Conservation (phyloP, 2,329 filamentous ascomycete species). For the Didymella sp. region DNA sequence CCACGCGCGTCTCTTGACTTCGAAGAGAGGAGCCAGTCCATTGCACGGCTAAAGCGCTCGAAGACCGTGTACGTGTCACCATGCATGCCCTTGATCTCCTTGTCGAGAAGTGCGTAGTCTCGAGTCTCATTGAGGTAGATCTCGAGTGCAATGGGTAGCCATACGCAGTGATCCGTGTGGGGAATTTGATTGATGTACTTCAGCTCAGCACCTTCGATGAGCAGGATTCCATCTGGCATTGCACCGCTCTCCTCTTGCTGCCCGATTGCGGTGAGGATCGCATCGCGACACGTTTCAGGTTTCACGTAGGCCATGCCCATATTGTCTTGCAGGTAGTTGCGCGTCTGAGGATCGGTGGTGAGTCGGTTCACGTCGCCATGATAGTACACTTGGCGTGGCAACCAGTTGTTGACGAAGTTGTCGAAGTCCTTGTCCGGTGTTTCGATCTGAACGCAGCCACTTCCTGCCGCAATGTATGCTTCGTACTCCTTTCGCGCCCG, state of each 20-base stretch:
- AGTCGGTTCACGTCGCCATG: slow-evolving; percentile 66
- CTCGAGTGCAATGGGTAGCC: slow-evolving; percentile 63
- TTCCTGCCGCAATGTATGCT: slow-evolving; percentile 59
- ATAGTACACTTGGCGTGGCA: slow-evolving; percentile 65
- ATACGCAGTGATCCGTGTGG: slow-evolving; percentile 66
- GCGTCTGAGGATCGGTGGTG: slow-evolving; percentile 65
- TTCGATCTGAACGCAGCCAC: slow-evolving; percentile 60
- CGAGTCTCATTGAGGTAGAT: slow-evolving; percentile 63
- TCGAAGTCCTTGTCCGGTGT: slow-evolving; percentile 63
- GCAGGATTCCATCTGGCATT: slow-evolving; percentile 65
- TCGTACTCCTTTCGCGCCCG: slow-evolving; percentile 58
- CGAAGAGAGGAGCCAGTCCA: slow-evolving; percentile 61
- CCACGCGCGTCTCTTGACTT: slow-evolving; percentile 60
- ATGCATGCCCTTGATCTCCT: slow-evolving; percentile 53
- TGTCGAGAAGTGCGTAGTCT: slow-evolving; percentile 60
- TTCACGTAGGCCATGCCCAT: slow-evolving; percentile 67
- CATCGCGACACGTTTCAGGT: slow-evolving; percentile 57
- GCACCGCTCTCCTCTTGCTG: slow-evolving; percentile 64
- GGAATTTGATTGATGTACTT: slow-evolving; percentile 69
- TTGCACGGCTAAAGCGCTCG: slow-evolving; percentile 62
- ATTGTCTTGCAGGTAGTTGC: slow-evolving; percentile 67
- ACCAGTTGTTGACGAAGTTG: slow-evolving; percentile 67
- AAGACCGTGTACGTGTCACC: slow-evolving; percentile 60
- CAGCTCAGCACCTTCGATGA: slow-evolving; percentile 62
- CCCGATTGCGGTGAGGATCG: slow-evolving; percentile 59